Conservation (phyloP, 331 rosid species). For the Phaseolus coccineus region DNA sequence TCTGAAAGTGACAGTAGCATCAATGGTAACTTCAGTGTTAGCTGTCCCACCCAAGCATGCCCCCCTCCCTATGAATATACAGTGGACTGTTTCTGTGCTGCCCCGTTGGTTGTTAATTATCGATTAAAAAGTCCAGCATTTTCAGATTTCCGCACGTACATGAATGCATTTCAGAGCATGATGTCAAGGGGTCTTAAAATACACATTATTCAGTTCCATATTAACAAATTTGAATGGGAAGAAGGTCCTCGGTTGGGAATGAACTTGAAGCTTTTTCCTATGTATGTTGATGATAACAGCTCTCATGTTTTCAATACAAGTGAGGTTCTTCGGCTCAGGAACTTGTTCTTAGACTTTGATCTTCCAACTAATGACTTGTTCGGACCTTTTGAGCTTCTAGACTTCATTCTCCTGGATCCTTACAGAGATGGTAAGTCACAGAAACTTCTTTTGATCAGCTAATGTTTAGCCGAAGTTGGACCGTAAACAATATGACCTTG, state of each 20-base stretch:
- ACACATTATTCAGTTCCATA: constrained; percentile 54
- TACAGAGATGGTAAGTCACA: constrained; percentile 62
- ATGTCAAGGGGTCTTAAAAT: constrained; percentile 59
- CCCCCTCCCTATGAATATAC: constrained; percentile 71
- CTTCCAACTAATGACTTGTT: constrained; percentile 55
- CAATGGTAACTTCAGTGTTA: constrained; percentile 41
- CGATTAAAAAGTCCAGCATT: constrained; percentile 93
- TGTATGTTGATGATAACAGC: constrained; percentile 33
- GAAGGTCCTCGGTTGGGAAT: constrained; percentile 75
- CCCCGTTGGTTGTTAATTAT: constrained; percentile 64
- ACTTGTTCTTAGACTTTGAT: constrained; percentile 62
- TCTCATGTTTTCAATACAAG: constrained; percentile 51
- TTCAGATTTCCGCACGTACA: constrained; percentile 64
- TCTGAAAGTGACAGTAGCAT: constrained; percentile 41
- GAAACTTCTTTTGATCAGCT: constrained; percentile 24
- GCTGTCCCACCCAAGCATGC: constrained; percentile 59
- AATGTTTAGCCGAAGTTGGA: not conserved
- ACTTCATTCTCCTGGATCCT: constrained; percentile 50
- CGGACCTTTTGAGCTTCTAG: constrained; percentile 85
- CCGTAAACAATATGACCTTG: not conserved
- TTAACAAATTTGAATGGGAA: constrained; percentile 59
- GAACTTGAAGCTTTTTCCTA: constrained; percentile 76
- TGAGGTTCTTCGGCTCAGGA: constrained; percentile 64
- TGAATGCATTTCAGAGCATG: constrained; percentile 46
- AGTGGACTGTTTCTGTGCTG: constrained; percentile 64